Base-by-base conservation (phyloP, 306 rosid species). In the Medicago ruthenica region DNA sequence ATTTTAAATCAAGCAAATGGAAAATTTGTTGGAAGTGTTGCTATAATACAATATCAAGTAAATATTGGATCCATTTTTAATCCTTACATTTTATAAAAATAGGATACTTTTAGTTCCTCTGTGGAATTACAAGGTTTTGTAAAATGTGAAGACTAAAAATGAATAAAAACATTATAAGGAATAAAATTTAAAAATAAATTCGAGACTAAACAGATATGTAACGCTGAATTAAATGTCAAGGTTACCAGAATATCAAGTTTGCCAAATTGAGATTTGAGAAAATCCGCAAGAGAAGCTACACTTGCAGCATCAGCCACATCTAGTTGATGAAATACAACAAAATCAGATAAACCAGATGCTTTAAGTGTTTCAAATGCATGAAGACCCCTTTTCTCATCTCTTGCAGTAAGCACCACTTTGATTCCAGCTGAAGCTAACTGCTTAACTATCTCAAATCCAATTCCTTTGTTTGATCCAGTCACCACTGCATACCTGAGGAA, bases 171-270 rank as follows among this genome's bases (percentile, higher is more conserved):
- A 3, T 34, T 34, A 34, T 34, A 34, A 34, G 37, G 37, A 3
- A 34, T 34, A 34, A 34, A 34, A 34, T 34, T 34, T 34, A 34
- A 34, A 34, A 34, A 34, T 34, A 34, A 34, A 34, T 34, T 5
- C 4, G 37, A 34, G 37, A 34, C 37, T 4, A 1, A 34, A 34
- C 37, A 34, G 37, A 34, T 34, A 34, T 34, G 37, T 34, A 34
- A 34, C 37, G 5, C 37, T 34, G 37, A 34, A 42, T 42, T 42
- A 10, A 12, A 69, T 20, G 22, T n/a, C 4, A 2, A 61, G 14
- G 65, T 75, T 79, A 83, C 87, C 87, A 84, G 71, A 54, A 84
- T 77, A 63, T 84, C 87, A 77, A 84, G 85, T 67, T 84, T 80
- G 7, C 87, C 82, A 45, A 84, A 84, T 20, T 68, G 17, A 1